phyloP scores from a whole-genome alignment of 1,139 yeast genomes.

The Yamadazyma siamensis region DNA sequence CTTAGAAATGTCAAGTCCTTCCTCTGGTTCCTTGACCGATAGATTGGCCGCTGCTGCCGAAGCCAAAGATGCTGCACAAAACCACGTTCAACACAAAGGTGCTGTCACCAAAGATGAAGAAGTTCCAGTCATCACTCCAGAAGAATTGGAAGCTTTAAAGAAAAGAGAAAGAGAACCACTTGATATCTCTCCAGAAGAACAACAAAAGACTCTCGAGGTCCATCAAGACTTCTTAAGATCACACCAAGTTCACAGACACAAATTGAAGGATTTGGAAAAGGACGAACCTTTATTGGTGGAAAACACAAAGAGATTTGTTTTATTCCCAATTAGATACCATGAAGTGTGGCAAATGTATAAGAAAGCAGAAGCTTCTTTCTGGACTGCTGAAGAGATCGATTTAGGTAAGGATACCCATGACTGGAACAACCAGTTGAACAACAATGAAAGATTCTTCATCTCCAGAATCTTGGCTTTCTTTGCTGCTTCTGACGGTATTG shows the following conservation, averaged over 20 bases:
- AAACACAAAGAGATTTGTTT: constrained; percentile 85
- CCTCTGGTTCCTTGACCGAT: constrained; percentile 41
- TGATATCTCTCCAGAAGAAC: constrained; percentile 17
- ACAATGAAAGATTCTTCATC: constrained; percentile 86
- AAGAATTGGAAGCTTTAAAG: constrained; percentile 15
- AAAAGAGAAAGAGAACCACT: constrained; percentile 12
- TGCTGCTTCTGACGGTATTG: constrained; percentile 98
- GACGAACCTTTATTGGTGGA: constrained; percentile 88
- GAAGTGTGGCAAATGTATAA: constrained; percentile 99
- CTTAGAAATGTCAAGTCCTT: constrained; percentile 33
- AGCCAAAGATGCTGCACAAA: constrained; percentile 30
- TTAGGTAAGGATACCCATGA: constrained; percentile 85
- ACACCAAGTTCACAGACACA: constrained; percentile 68
- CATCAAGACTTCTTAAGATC: constrained; percentile 56
- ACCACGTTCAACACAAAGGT: no score
- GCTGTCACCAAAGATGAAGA: no score
- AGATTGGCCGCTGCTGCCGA: constrained; percentile 46
- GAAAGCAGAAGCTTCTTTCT: constrained; percentile 98
- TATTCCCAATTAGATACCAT: constrained; percentile 96
- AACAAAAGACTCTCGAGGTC: constrained; percentile 9
- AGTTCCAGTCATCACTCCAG: constrained; percentile 26
- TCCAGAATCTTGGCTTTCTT: constrained; percentile 95
- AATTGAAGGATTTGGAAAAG: constrained; percentile 70
- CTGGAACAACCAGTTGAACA: constrained; percentile 82
- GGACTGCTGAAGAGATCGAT: constrained; percentile 99